Conservation (phyloP, 345 rosid genomes). For the Psidium friedrichsthalianum region DNA sequence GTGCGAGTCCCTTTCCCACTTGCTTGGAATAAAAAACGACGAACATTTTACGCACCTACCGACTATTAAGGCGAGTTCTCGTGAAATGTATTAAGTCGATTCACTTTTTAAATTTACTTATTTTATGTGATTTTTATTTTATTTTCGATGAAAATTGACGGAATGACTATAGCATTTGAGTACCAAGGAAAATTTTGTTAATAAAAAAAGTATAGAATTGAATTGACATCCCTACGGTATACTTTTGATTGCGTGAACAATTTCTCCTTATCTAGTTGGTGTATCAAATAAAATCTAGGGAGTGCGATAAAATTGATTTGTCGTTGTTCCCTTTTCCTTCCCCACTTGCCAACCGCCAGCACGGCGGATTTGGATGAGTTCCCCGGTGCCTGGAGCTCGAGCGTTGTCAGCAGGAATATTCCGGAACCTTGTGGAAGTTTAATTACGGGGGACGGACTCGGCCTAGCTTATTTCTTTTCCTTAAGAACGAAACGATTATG, state of each 20-base stretch:
- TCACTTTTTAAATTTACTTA: no score
- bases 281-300: background rate
- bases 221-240: no score
- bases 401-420: background rate
- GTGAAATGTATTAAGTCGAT: no score
- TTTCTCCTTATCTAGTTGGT: background rate
- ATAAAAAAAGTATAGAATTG: no score
- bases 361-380: background rate
- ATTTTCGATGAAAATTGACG: no score
- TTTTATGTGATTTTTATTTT: no score
- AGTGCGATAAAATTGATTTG: background rate
- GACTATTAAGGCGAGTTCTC: background rate
- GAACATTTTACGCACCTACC: background rate
- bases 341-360: background rate
- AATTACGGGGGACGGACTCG: background rate
- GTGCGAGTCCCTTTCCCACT: background rate
- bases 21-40: background rate
- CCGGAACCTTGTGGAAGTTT: background rate
- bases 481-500: background rate
- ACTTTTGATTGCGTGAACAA: no score
- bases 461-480: no score
- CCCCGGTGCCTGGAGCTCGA: background rate
- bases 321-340: background rate
- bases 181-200: no score
- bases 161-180: no score